These are phyloP conservation scores for Trifolium subterraneum DNA, from an alignment of 306 rosid genomes.

Conservation along the genomic window DNA sequence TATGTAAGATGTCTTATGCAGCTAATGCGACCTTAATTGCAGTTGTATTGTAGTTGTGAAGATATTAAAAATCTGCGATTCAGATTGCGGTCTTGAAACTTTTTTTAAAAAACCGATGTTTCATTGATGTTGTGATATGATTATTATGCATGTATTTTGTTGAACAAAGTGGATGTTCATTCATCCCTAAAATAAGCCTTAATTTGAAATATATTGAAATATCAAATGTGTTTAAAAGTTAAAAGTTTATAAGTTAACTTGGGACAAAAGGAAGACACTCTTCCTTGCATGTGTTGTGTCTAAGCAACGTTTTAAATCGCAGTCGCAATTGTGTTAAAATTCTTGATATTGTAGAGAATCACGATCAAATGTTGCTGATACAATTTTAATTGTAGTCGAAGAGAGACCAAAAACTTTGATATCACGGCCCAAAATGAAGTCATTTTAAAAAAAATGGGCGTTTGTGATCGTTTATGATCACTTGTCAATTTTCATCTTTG, in stretches of 20 bases:
- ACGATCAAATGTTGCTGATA: neutral
- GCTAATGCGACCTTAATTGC: neutral
- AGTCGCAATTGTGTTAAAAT: neutral
- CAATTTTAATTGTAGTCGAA: neutral
- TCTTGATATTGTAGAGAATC: neutral
- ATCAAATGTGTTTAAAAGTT: no score
- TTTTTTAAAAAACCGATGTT: no score
- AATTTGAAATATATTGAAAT: no score
- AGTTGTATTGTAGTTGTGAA: neutral
- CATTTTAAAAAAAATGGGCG: no score
- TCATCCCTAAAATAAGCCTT: no score
- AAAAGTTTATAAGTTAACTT: no score
- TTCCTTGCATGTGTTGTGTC: neutral
- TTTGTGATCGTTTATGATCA: no score
- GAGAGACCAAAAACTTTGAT: neutral
- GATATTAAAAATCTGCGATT: no score
- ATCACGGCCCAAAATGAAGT: no score
- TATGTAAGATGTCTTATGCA: neutral
- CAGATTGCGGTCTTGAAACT: no score
- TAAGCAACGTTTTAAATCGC: neutral
- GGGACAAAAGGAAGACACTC: neutral
- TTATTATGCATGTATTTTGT: neutral
- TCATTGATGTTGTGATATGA: neutral
- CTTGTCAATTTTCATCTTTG: no score
- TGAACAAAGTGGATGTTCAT: no score